Conservation (phyloP, 73 alveolate species). For the Paramecium biaurelia region DNA sequence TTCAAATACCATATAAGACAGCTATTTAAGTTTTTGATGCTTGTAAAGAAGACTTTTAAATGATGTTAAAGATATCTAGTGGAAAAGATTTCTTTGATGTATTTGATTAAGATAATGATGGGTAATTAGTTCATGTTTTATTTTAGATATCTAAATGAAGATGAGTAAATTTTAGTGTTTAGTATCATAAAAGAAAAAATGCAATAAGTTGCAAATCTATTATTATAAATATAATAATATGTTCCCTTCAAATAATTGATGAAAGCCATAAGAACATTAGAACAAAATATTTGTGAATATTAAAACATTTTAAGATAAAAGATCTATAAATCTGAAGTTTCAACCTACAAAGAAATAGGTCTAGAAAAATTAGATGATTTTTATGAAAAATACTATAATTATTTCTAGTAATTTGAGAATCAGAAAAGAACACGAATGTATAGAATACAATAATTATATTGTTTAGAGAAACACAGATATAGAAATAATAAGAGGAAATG, state of each 20-base stretch:
- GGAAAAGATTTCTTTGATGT: constrained; percentile 56
- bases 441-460: background rate
- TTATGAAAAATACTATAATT: constrained; percentile 83
- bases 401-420: constrained; percentile 74
- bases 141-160: constrained; percentile 46
- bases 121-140: background rate
- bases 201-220: constrained; percentile 56
- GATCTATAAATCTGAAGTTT: constrained; percentile 85
- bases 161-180: constrained; percentile 60
- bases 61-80: constrained; percentile 15
- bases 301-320: constrained; percentile 82
- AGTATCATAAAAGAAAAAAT: constrained; percentile 52
- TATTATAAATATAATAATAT: constrained; percentile 55
- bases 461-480: constrained; percentile 69
- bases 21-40: constrained; percentile 26
- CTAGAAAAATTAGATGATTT: constrained; percentile 91
- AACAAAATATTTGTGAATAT: constrained; percentile 80
- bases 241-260: constrained; percentile 60
- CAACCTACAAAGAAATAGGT: constrained; percentile 83
- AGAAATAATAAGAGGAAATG: constrained; percentile 80
- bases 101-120: constrained; percentile 65
- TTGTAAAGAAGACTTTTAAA: constrained; percentile 48
- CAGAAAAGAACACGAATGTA: constrained; percentile 73
- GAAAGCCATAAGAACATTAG: constrained; percentile 80
- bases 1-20: constrained; percentile 30